phyloP scores from a whole-genome alignment of 495 filamentous ascomycete genomes.

The Podospora pseudoanserina region DNA sequence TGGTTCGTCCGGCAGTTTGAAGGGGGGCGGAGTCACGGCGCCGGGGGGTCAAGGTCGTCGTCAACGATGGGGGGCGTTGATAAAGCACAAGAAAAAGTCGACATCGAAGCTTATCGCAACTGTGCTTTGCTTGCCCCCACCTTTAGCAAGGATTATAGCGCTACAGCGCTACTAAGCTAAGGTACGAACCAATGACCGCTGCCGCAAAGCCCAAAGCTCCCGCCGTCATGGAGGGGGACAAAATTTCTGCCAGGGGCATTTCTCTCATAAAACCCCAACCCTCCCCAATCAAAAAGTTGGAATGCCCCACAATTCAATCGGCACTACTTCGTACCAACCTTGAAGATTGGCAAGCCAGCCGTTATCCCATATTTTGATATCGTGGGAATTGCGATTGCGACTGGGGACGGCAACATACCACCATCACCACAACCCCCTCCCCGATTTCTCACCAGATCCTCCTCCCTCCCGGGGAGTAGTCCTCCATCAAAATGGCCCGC shows the following conservation, averaged over 20 bases:
- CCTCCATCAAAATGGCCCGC: conserved; percentile 19
- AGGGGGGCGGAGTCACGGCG: not conserved
- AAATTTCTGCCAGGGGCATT: conserved; percentile 15
- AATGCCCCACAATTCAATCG: not conserved
- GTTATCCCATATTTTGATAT: not conserved
- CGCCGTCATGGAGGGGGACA: conserved; percentile 10
- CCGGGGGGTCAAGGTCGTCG: not conserved
- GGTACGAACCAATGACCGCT: conserved; percentile 1
- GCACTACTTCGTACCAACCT: not conserved
- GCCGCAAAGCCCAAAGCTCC: conserved; percentile 6
- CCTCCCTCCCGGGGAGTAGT: not conserved
- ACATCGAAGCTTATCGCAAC: conserved; percentile 19
- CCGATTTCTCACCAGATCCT: not conserved
- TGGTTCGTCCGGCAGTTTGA: not conserved
- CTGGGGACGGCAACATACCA: conserved; percentile 1
- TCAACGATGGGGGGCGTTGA: not conserved
- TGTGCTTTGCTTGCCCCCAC: not conserved
- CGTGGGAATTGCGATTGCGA: not conserved
- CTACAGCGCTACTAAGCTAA: not conserved
- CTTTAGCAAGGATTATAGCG: not conserved
- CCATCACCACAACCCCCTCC: not conserved
- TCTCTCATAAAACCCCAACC: not conserved
- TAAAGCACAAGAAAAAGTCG: conserved; percentile 17
- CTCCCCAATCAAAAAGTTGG: not conserved
- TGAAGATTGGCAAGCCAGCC: not conserved